A percentile compares a stretch with the other conserved stretches of the same genome.
Conservation (phyloP, 1,284 basidiomycete species). For the Trichosporon faecale region DNA sequence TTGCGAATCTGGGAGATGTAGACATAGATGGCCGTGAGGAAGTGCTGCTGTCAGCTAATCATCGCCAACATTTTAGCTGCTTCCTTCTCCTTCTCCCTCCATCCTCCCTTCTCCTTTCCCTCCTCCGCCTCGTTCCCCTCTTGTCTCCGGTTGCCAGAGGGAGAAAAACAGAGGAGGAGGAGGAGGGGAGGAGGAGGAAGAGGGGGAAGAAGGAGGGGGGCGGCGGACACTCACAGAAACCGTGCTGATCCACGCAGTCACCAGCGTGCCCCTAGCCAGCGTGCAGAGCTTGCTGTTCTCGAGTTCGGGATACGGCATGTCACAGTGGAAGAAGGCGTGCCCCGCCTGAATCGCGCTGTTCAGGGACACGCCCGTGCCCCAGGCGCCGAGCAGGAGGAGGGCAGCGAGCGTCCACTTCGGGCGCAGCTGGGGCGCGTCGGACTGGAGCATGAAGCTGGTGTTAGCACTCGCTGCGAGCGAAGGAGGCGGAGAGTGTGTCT, state of each 20-base stretch:
- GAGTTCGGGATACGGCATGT: constrained; percentile 1
- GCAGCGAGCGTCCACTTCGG: background rate
- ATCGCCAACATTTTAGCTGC: background rate
- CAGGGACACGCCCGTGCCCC: background rate
- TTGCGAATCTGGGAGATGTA: background rate
- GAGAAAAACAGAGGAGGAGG: too few relatives aligned
- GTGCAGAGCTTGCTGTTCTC: background rate
- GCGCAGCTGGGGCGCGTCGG: background rate
- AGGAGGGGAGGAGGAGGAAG: too few relatives aligned
- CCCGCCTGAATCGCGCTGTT: background rate
- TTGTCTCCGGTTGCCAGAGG: too few relatives aligned
- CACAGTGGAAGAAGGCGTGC: background rate
- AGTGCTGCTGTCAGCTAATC: background rate
- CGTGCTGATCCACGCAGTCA: constrained; percentile 3
- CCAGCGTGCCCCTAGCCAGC: background rate
- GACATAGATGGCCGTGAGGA: background rate
- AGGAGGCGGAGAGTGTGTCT: too few relatives aligned
- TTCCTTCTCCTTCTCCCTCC: too few relatives aligned
- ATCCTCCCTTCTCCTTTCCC: too few relatives aligned
- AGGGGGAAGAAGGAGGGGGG: background rate
- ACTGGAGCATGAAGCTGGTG: background rate
- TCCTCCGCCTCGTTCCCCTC: too few relatives aligned
- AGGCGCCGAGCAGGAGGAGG: background rate
- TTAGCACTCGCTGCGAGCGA: background rate
- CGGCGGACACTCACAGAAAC: background rate